Evolutionary conservation across 371 early-diverging fungal species (phyloP).

Genomic region (Entomophthora muscae): DNA sequence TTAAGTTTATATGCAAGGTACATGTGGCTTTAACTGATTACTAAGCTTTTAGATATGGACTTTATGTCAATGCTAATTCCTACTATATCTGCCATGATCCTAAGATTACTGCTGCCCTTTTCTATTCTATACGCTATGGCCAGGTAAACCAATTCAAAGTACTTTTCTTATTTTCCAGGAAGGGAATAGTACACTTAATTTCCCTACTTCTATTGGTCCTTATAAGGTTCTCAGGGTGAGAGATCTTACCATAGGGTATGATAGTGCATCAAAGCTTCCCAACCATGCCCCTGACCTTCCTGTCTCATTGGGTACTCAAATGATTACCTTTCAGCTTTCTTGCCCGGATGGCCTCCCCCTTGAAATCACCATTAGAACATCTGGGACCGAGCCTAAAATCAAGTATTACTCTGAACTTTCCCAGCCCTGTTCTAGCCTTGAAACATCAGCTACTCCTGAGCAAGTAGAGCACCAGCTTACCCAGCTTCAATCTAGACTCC

Average conservation of each 20-base stretch:
- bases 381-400: slow-evolving; percentile 90
- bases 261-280: slow-evolving; percentile 25
- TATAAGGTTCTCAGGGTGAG: slow-evolving; percentile 51
- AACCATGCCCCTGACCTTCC: slow-evolving; percentile 52
- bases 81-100: slow-evolving; percentile 78
- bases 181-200: slow-evolving; percentile 23
- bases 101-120: slow-evolving; percentile 43
- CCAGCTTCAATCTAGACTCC: not conserved
- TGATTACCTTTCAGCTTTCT: slow-evolving; percentile 70
- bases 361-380: slow-evolving; percentile 53
- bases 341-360: slow-evolving; percentile 12
- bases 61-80: slow-evolving; percentile 65
- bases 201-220: slow-evolving; percentile 53
- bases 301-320: slow-evolving; percentile 62
- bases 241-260: slow-evolving; percentile 81
- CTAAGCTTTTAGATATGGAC: slow-evolving; percentile 39
- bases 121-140: slow-evolving; percentile 68
- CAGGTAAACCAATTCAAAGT: slow-evolving; percentile 16
- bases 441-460: not conserved
- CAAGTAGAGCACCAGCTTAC: not conserved
- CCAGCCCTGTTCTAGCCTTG: not conserved
- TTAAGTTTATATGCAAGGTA: slow-evolving; percentile 46
- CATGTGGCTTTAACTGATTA: not conserved
- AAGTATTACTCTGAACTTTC: slow-evolving; percentile 79
- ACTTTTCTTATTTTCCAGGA: not conserved